These are phyloP conservation scores for Chromosphaera perkinsii DNA, from an alignment of 208 protist genomes.

Conservation along the genomic window DNA sequence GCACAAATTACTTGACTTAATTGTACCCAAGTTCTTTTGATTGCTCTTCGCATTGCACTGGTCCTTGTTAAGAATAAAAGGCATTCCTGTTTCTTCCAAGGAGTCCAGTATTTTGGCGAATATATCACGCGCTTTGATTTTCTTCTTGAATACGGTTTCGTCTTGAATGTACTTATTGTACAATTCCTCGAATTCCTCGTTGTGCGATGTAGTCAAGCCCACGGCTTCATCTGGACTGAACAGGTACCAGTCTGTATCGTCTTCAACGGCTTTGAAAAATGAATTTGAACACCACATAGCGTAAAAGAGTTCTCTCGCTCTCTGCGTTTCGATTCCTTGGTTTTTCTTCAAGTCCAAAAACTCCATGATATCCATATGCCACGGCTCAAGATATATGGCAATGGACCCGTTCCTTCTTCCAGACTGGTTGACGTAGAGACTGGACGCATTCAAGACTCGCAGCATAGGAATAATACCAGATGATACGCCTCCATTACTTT, in stretches of 20 bases:
- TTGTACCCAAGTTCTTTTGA: conserved; percentile 97
- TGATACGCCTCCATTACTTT: conserved; percentile 88
- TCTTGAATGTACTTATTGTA: conserved; percentile 80
- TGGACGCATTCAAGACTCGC: conserved; percentile 96
- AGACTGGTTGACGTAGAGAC: conserved; percentile 66
- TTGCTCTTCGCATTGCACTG: conserved; percentile 96
- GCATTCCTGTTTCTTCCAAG: conserved; percentile 96
- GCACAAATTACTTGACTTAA: conserved; percentile 96
- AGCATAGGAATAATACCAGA: conserved; percentile 98
- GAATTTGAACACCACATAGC: conserved; percentile 96
- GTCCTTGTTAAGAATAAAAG: conserved; percentile 98
- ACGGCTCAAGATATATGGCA: conserved; percentile 98
- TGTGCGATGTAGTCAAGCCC: conserved; percentile 84
- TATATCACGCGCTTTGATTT: conserved; percentile 87
- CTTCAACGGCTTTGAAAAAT: conserved; percentile 96
- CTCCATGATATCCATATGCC: conserved; percentile 96
- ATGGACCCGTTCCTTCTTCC: conserved; percentile 95
- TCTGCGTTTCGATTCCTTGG: conserved; percentile 89
- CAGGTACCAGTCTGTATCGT: conserved; percentile 84
- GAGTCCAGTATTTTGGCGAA: conserved; percentile 95
- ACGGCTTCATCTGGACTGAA: conserved; percentile 91
- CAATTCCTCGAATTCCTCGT: conserved; percentile 84
- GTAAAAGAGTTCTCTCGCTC: conserved; percentile 95
- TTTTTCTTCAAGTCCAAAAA: conserved; percentile 95
- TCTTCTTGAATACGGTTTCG: conserved; percentile 72